Evolutionary conservation across 2,329 filamentous ascomycete species (phyloP).

Genomic region (Aureobasidium pullulans): DNA sequence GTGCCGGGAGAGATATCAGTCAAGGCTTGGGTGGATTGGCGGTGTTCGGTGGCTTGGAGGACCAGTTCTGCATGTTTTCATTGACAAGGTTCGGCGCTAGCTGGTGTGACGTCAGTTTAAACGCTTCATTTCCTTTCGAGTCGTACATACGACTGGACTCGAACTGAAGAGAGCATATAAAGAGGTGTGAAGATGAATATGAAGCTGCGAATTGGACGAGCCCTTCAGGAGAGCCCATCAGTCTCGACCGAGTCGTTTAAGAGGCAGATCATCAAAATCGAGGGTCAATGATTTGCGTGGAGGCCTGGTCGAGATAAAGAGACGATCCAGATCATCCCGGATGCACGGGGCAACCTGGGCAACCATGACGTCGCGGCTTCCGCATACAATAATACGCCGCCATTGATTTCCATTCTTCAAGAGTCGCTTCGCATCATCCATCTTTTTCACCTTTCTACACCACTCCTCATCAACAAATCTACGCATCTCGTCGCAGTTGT

Average conservation of each 20-base stretch:
- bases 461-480: not conserved
- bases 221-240: too few relatives aligned
- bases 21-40: not conserved
- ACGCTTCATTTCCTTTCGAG: not conserved
- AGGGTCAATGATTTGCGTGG: constrained; percentile 4
- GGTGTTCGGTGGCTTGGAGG: not conserved
- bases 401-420: constrained; percentile 8
- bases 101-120: not conserved
- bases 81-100: constrained; percentile 3
- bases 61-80: not conserved
- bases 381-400: constrained; percentile 1
- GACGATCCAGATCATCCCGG: constrained; percentile 1
- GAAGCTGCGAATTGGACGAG: not conserved
- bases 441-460: not conserved
- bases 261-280: not conserved
- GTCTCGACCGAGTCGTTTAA: not conserved
- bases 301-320: not conserved
- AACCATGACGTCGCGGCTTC: constrained; percentile 1
- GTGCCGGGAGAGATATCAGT: not conserved
- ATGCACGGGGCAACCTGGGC: constrained; percentile 1
- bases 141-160: not conserved
- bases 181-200: too few relatives aligned
- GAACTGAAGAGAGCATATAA: not conserved
- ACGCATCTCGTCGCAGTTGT: constrained; percentile 2
- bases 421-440: constrained; percentile 3